phyloP scores from a whole-genome alignment of 2,329 filamentous ascomycete genomes.

The Aspergillus japonicus region DNA sequence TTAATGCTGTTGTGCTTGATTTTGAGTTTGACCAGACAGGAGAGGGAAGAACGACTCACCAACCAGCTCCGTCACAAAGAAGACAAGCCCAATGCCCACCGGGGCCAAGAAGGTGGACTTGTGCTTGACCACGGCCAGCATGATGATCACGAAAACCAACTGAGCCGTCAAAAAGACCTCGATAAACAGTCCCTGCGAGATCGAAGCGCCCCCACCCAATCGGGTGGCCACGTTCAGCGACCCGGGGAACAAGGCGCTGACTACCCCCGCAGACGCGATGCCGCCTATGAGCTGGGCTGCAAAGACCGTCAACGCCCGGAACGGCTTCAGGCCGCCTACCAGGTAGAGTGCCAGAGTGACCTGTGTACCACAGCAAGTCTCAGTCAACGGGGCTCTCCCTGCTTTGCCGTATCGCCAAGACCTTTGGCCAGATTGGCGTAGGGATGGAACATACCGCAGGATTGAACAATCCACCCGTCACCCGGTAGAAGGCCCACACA shows the following conservation, averaged over 20 bases:
- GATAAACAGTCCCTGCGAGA: conserved; percentile 62
- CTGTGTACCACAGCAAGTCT: conserved; percentile 21
- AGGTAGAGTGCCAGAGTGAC: conserved; percentile 62
- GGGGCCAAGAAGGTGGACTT: conserved; percentile 70
- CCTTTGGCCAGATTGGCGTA: too few relatives aligned
- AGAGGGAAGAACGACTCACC: conserved; percentile 29
- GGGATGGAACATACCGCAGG: conserved; percentile 40
- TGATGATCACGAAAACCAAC: conserved; percentile 64
- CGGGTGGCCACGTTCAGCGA: conserved; percentile 56
- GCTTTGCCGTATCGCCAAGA: too few relatives aligned
- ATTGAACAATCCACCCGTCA: conserved; percentile 54
- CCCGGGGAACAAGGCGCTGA: conserved; percentile 59
- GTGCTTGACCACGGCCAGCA: conserved; percentile 73
- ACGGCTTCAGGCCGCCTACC: conserved; percentile 55
- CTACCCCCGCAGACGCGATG: conserved; percentile 60
- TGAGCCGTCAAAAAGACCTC: conserved; percentile 66
- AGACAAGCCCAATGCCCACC: conserved; percentile 67
- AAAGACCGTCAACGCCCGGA: conserved; percentile 55
- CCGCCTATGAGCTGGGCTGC: conserved; percentile 58
- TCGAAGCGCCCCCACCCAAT: conserved; percentile 52
- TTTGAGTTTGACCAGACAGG: not conserved
- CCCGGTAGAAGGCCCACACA: conserved; percentile 55
- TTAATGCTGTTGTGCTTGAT: not conserved
- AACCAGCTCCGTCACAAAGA: conserved; percentile 62
- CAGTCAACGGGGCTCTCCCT: not conserved